Evolutionary conservation across 108 stramenopile genomes (phyloP), one percentile per base, ranked within the genome.

Genomic region (Asterionellopsis glacialis): DNA sequence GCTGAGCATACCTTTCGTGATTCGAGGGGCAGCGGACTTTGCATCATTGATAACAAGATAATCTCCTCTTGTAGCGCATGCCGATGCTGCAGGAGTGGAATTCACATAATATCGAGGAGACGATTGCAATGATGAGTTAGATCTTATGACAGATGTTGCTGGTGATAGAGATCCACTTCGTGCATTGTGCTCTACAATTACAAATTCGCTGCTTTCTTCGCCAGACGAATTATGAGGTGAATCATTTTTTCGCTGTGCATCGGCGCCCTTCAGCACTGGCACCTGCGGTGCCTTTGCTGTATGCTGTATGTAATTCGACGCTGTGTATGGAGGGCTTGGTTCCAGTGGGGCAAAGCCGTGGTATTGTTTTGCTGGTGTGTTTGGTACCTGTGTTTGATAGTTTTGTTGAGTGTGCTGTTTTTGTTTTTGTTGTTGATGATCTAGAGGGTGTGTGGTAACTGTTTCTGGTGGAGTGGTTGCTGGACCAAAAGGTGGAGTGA

Each of bases 1-100:
- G 55, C 85, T 81, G 33, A 94, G 78, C 74, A 94, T 90, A 10
- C 91, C 91, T 58, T 74, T 84, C 11, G 82, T 80, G 19, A 71
- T 63, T 24, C 73, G 33, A 33, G 33, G 33, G 60, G 59, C 53
- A 60, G 23, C 53, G 68, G 27, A 42, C 51, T 21, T 64, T 61
- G 11, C 61, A 13, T 67, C 54, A 13, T 41, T 59, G 15, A 60
- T n/a, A 18, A 63, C 45, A 59, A 55, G 25, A 38, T 69, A 63
- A 12, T 69, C 68, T 26, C 54, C 51, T 9, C 61, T 48, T 12
- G 50, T 25, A 4, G 51, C 3, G 18, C 56, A 11, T 23, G 45
- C 49, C 41, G 62, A 18, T 18, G 62, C 33, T 5, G 33, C 33
- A 33, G 33, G 33, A 33, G 33, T 24, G 1, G 62, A 23, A 27